phyloP scores from a whole-genome alignment of 495 filamentous ascomycete genomes.

The Tuber aestivum region DNA sequence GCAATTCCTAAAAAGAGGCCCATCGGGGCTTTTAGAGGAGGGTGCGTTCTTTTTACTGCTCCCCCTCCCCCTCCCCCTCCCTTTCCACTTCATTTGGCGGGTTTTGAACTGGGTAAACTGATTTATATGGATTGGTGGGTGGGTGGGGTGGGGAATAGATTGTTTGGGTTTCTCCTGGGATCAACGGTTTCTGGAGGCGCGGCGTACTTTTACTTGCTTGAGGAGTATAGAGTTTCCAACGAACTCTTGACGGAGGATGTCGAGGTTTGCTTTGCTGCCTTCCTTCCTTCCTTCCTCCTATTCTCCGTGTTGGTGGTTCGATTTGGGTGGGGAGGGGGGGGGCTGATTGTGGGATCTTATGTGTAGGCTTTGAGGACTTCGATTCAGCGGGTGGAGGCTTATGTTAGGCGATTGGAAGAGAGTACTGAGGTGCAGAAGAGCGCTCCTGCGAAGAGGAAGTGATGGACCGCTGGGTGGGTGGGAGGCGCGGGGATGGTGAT shows the following conservation, averaged over 20 bases:
- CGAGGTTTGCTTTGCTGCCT: conserved; percentile 59
- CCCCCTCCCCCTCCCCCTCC: neutral
- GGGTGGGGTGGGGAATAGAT: conserved; percentile 54
- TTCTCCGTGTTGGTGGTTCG: conserved; percentile 9
- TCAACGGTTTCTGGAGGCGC: conserved; percentile 68
- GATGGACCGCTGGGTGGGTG: neutral
- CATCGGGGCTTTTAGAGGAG: conserved; percentile 85
- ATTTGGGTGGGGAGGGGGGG: neutral
- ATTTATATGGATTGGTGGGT: conserved; percentile 9
- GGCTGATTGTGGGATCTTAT: conserved; percentile 31
- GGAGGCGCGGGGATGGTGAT: neutral
- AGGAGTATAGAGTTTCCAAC: conserved; percentile 90
- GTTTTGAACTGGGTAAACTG: conserved; percentile 2
- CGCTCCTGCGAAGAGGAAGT: conserved; percentile 7
- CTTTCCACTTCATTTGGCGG: conserved; percentile 14
- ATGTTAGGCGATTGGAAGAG: conserved; percentile 74
- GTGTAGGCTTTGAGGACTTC: conserved; percentile 76
- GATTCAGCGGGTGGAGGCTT: conserved; percentile 75
- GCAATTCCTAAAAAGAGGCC: conserved; percentile 65
- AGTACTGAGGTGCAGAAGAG: conserved; percentile 63
- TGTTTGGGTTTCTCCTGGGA: conserved; percentile 92
- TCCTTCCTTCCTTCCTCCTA: conserved; percentile 12
- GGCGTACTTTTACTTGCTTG: conserved; percentile 85
- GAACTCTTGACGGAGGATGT: conserved; percentile 94
- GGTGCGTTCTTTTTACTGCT: conserved; percentile 55